A percentile compares a stretch with the other conserved stretches of the same genome.
These are phyloP conservation scores for Golovinomyces cichoracearum DNA, from an alignment of 2,329 filamentous ascomycete species.

Conservation along the genomic window DNA sequence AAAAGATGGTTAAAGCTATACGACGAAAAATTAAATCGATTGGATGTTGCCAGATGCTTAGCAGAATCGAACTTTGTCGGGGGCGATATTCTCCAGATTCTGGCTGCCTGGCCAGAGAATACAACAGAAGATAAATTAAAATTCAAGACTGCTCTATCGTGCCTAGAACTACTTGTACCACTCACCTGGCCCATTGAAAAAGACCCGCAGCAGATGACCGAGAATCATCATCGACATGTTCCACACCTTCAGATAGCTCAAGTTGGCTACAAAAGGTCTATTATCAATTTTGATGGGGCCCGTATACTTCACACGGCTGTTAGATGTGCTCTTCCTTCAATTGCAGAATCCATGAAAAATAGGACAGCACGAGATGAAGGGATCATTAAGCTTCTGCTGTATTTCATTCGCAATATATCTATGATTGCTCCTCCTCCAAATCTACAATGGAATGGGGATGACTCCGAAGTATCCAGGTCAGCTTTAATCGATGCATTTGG, in stretches of 20 bases:
- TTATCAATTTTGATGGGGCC: slow-evolving; percentile 58
- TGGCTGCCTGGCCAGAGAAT: slow-evolving; percentile 55
- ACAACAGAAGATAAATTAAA: slow-evolving; percentile 48
- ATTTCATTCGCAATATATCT: slow-evolving; percentile 68
- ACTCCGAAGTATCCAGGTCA: slow-evolving; percentile 67
- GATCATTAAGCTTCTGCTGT: slow-evolving; percentile 72
- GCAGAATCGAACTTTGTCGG: slow-evolving; percentile 79
- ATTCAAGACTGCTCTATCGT: slow-evolving; percentile 56
- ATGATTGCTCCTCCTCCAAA: slow-evolving; percentile 54
- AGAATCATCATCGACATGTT: slow-evolving; percentile 78
- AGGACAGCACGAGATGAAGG: slow-evolving; percentile 60
- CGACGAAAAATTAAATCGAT: slow-evolving; percentile 75
- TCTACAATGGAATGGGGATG: slow-evolving; percentile 58
- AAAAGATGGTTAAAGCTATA: slow-evolving; percentile 88
- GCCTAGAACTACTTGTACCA: slow-evolving; percentile 71
- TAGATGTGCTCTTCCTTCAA: slow-evolving; percentile 57
- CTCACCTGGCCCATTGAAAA: slow-evolving; percentile 83
- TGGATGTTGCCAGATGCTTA: slow-evolving; percentile 82
- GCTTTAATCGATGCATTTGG: slow-evolving; percentile 72
- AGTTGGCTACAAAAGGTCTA: slow-evolving; percentile 64
- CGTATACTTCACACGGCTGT: slow-evolving; percentile 59
- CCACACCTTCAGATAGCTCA: slow-evolving; percentile 75
- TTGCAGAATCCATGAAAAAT: slow-evolving; percentile 54
- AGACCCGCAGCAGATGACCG: slow-evolving; percentile 54
- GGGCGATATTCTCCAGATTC: slow-evolving; percentile 70